Conservation (phyloP, 2,329 filamentous ascomycete species). For the Apiospora rasikravindrae region DNA sequence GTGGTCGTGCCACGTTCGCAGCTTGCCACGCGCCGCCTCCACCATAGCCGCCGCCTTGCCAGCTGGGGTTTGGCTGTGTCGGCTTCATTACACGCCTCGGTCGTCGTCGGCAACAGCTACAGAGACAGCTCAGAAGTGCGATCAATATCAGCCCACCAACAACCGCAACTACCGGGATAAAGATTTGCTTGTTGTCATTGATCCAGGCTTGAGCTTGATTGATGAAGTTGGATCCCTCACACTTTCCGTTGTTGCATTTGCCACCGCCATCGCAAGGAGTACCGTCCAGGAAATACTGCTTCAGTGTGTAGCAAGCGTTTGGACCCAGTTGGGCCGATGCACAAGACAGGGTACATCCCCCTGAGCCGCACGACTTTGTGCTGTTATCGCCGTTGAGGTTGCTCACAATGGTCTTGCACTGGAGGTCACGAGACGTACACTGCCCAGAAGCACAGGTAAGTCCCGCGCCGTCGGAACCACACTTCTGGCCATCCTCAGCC, state of each 20-base stretch:
- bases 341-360: slow-evolving; percentile 79
- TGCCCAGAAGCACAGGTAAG: slow-evolving; percentile 89
- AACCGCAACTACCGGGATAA: slow-evolving; percentile 77
- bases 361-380: slow-evolving; percentile 77
- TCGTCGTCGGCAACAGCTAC: slow-evolving; percentile 57
- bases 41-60: slow-evolving; percentile 27
- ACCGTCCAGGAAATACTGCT: slow-evolving; percentile 93
- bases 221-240: slow-evolving; percentile 70
- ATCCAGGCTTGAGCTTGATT: slow-evolving; percentile 80
- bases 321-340: slow-evolving; percentile 69
- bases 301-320: slow-evolving; percentile 73
- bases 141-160: slow-evolving; percentile 77
- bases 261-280: slow-evolving; percentile 84
- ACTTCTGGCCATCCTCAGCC: slow-evolving; percentile 71
- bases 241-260: slow-evolving; percentile 77
- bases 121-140: slow-evolving; percentile 70
- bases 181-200: slow-evolving; percentile 74
- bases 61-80: slow-evolving; percentile 33
- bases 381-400: slow-evolving; percentile 74
- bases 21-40: slow-evolving; percentile 20
- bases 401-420: slow-evolving; percentile 87
- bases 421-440: slow-evolving; percentile 88
- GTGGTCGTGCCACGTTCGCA: slow-evolving; percentile 17
- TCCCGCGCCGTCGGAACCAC: slow-evolving; percentile 66
- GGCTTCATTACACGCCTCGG: slow-evolving; percentile 33